Conservation (phyloP, 495 filamentous ascomycete genomes). For the Pseudomonodictys pantanalensis region DNA sequence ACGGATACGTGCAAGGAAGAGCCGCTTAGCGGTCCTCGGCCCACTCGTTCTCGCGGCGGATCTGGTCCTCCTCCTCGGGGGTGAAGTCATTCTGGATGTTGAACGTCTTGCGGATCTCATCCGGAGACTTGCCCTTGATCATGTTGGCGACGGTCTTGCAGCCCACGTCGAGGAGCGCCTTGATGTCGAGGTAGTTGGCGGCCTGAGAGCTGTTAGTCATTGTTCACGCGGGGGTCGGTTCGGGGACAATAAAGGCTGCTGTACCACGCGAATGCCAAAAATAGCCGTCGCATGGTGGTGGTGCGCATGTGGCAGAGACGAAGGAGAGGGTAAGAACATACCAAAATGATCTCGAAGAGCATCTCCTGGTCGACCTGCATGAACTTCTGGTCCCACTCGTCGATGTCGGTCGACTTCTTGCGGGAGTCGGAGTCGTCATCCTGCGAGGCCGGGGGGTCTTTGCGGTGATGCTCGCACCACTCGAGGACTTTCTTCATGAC, state of each 20-base stretch:
- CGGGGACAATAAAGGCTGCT: too few relatives aligned
- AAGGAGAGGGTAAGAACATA: slow-evolving; percentile 48
- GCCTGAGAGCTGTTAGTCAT: too few relatives aligned
- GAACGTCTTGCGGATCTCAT: slow-evolving; percentile 80
- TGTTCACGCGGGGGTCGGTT: too few relatives aligned
- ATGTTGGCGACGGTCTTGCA: slow-evolving; percentile 85
- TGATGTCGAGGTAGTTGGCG: slow-evolving; percentile 79
- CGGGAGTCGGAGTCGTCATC: slow-evolving; percentile 91
- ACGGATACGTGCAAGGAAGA: neutral
- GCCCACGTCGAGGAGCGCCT: slow-evolving; percentile 75
- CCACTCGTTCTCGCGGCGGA: slow-evolving; percentile 81
- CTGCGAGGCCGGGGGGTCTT: slow-evolving; percentile 69
- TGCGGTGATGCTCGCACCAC: slow-evolving; percentile 93
- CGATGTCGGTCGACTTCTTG: slow-evolving; percentile 98
- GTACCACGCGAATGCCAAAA: too few relatives aligned
- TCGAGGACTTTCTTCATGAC: slow-evolving; percentile 95
- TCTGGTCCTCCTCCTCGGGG: slow-evolving; percentile 78
- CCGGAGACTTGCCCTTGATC: slow-evolving; percentile 82
- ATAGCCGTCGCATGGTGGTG: neutral
- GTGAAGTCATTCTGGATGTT: slow-evolving; percentile 84
- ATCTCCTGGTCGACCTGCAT: slow-evolving; percentile 99
- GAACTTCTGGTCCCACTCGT: slow-evolving; percentile 99
- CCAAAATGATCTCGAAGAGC: slow-evolving; percentile 98
- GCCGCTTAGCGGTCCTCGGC: slow-evolving; percentile 57
- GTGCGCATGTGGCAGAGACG: neutral